Evolutionary conservation across 345 rosid species (phyloP), one percentile per base, ranked within the genome.

Genomic region (Passiflora organensis): DNA sequence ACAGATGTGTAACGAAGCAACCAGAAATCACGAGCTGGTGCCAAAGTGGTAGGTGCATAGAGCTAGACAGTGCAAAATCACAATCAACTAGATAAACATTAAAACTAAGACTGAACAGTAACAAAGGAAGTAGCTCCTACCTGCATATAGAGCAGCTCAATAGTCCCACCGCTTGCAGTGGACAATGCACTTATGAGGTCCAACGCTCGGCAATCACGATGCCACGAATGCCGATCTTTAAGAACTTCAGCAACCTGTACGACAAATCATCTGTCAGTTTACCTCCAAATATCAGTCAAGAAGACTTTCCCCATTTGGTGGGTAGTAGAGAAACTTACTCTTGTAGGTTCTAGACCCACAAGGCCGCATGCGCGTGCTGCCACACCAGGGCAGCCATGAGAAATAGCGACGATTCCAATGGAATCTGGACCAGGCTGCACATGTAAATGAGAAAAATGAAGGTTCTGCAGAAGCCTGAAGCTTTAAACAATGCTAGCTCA

Each of bases 381-480:
- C 79, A 94, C 99, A 64, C 99, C 99, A 78, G 93, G 24, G 89
- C 97, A 80, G 79, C 95, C 91, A 78, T 94, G 95, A 78, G 99
- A 94, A 87, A 94, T 89, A 80, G 99, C 93, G 70, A 94, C 76
- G 99, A 94, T 94, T 94, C 99, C 99, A 79, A 94, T 83, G 97
- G 99, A 94, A 94, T 94, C 97, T 97, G 99, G 97, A 94, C 99
- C 99, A 94, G 99, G 99, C 99, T 94, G 77, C 70, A 68, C n/a
- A 45, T 42, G 25, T 42, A 21, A n/a, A 44, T 13, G 9, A 24
- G 6, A 37, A 23, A 17, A 13, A 21, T n/a, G n/a, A 21, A 1
- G 13, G 32, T 39, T 20, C 41, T 3, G 8, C 0, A 34, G 1
- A 1, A 53, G 46, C 24, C 18, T 42, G 23, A 18, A 44, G n/a